Conservation (phyloP, 768 basidiomycete species). For the Suillus occidentalis region DNA sequence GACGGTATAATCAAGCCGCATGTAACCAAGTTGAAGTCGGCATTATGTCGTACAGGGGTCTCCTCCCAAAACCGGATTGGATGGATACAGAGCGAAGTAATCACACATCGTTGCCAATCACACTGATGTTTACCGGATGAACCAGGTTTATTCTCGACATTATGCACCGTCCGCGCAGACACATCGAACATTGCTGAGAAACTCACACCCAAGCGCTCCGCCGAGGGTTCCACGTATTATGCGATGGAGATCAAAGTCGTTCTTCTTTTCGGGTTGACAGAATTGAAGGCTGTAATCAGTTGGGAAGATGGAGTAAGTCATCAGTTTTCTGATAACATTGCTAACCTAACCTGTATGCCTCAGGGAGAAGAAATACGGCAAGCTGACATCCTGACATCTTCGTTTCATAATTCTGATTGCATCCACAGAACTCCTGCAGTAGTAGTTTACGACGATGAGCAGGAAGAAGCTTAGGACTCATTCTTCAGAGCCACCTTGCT, state of each 20-base stretch:
- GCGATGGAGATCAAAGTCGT: constrained; percentile 36
- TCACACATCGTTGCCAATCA: background rate
- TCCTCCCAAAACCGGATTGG: constrained; percentile 29
- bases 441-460: constrained; percentile 30
- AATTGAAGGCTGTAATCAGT: constrained; percentile 50
- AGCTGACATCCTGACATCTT: background rate
- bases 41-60: constrained; percentile 35
- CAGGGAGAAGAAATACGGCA: constrained; percentile 42
- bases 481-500: background rate
- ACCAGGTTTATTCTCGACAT: constrained; percentile 34
- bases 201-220: constrained; percentile 20
- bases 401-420: background rate
- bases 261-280: constrained; percentile 52
- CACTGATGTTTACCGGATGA: background rate
- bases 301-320: constrained; percentile 50
- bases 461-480: constrained; percentile 5
- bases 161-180: constrained; percentile 37
- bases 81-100: constrained; percentile 34
- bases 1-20: constrained; percentile 22
- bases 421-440: constrained; percentile 27
- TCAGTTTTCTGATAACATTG: background rate
- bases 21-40: constrained; percentile 22
- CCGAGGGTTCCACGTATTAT: constrained; percentile 27
- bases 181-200: constrained; percentile 29
- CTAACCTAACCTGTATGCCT: background rate